Base-by-base conservation (phyloP, 495 filamentous ascomycete species). In the Talaromyces wortmannii region DNA sequence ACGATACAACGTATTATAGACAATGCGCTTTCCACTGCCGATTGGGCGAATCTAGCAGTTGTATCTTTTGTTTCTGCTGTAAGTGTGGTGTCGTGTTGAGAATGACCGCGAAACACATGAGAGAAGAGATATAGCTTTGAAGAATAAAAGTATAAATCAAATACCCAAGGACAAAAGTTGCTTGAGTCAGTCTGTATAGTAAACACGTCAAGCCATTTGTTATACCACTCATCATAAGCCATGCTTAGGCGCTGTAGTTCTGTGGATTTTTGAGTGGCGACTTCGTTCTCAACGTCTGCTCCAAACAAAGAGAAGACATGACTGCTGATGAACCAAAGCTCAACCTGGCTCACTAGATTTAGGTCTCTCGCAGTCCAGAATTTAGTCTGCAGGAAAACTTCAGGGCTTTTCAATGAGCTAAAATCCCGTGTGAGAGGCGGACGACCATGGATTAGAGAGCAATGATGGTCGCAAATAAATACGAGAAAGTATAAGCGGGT, bases 251-350 rank as follows among this genome's bases (percentile, higher is more conserved):
- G 15, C 46, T 49, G 43, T 16, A 65, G 15, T 10, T 13, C 55
- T 33, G 30, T 5, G 36, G 8, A 8, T 40, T 2, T 40, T 10
- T 40, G 8, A 40, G 13, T 40, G 36, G 23, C 23, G 23, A 23
- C 23, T 23, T 23, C 23, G 23, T 23, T 23, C 23, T 68, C 63
- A 11, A 63, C 58, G 42, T 63, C 59, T 8, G 57, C 55, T 17
- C 65, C 65, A 48, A 68, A 68, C 4, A 55, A 62, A 10, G 62
- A 63, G 43, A 62, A 66, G 13, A 68, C 53, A 11, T 59, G 48
- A 29, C 44, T 55, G 31, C 53, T 48, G 10, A 66, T 56, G 2
- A 49, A 57, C 65, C 65, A 68, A 18, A 58, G 52, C 7, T 60
- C 42, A 11, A 68, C 63, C 44, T 66, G 63, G 17, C 64, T 64